Evolutionary conservation across 495 filamentous ascomycete genomes (phyloP), one percentile per base, ranked within the genome.

Genomic region (Monascus purpureus): DNA sequence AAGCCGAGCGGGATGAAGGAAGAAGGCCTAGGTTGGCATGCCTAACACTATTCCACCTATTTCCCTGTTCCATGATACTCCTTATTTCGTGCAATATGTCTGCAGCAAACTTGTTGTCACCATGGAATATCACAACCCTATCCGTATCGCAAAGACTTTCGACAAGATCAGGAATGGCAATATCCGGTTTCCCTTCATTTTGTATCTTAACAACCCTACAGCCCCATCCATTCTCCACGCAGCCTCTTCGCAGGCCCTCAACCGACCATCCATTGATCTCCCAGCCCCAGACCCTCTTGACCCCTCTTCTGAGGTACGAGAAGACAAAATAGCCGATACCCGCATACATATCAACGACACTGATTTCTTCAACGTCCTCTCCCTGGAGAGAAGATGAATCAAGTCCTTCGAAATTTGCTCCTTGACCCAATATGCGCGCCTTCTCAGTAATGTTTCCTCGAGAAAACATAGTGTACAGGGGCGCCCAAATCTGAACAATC

Each of bases 241-340:
- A 78, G 0, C 87, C 87, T 23, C 82, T 63, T 25, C 68, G 54
- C 33, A 93, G 46, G 0, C 83, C 87, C 53, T 93, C 87, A 0
- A 86, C 70, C 38, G 78, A 84, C 84, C 84, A 93, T 3, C 72
- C 68, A 55, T 86, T 94, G 14, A 95, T 52, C 48, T 95, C 87
- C 80, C 81, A 95, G 42, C 83, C 81, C 36, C 88, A 59, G 6
- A 93, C 78, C 29, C 70, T 63, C 27, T 45, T 45, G 35, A 82
- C 59, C 0, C 85, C 85, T n/a, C 79, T 63, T 36, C 61, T 66
- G 13, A 75, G 61, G 46, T 90, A 93, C 20, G 70, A 75, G 40
- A 93, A 88, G 11, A 78, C 69, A 51, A 94, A 95, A 50, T 95
- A 95, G 1, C 87, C 87, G 38, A 95, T 92, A 0, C 87, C 87